Evolutionary conservation across 2,329 filamentous ascomycete species (phyloP).

Genomic region (Curvularia lunata): DNA sequence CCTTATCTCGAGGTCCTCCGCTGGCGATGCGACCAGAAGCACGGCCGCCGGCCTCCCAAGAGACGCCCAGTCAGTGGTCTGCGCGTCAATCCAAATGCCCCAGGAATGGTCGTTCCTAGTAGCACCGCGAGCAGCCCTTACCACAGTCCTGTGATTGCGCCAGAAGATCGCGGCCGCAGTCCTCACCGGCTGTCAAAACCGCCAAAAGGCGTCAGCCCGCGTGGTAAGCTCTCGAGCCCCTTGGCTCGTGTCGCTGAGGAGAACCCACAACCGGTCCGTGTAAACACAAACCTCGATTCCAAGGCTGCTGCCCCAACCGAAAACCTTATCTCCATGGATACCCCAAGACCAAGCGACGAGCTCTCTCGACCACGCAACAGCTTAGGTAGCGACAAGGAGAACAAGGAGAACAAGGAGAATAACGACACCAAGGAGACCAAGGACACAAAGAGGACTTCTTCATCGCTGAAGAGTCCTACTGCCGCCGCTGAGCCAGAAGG

Average conservation of each 20-base stretch:
- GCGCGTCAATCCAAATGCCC: conserved; percentile 61
- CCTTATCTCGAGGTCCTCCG: conserved; percentile 92
- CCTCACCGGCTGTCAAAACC: conserved; percentile 70
- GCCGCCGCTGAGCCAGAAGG: conserved; percentile 40
- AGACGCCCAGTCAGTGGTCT: conserved; percentile 56
- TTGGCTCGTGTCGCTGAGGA: conserved; percentile 79
- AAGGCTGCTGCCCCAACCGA: conserved; percentile 39
- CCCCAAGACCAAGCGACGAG: conserved; percentile 50
- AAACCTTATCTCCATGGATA: conserved; percentile 54
- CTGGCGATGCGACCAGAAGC: conserved; percentile 95
- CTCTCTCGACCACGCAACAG: conserved; percentile 38
- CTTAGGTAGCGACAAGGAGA: conserved; percentile 50
- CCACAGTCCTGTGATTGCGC: conserved; percentile 65
- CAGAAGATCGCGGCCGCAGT: conserved; percentile 69
- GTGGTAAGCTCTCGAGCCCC: conserved; percentile 72
- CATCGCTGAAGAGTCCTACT: conserved; percentile 39
- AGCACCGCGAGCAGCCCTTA: conserved; percentile 65
- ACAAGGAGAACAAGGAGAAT: conserved; percentile 20
- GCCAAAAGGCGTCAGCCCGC: conserved; percentile 66
- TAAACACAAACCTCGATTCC: conserved; percentile 45
- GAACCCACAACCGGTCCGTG: conserved; percentile 47
- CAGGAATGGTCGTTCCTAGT: conserved; percentile 51
- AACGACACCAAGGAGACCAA: conserved; percentile 43
- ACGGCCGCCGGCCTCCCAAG: conserved; percentile 67
- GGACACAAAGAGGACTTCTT: conserved; percentile 29